phyloP scores from a whole-genome alignment of 805 yeast genomes.

The Saccharomycopsis malanga region DNA sequence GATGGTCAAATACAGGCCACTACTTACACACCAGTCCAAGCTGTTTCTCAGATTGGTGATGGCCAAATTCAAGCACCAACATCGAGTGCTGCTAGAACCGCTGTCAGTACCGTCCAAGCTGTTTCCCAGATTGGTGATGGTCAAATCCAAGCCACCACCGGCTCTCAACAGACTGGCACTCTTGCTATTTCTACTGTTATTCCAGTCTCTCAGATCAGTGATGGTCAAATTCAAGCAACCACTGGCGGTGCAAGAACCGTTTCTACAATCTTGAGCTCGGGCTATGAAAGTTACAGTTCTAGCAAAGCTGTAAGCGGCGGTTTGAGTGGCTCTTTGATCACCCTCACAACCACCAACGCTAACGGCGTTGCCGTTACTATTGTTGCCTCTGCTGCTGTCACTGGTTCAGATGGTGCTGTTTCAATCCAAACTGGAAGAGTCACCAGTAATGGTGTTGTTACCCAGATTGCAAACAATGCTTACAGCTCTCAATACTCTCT shows the following conservation, averaged over 20 bases:
- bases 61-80: conserved; percentile 30
- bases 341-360: conserved; percentile 20
- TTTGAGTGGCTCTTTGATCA: conserved; percentile 16
- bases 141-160: conserved; percentile 31
- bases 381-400: conserved; percentile 19
- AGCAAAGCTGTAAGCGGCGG: conserved; percentile 11
- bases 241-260: conserved; percentile 23
- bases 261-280: conserved; percentile 10
- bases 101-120: conserved; percentile 29
- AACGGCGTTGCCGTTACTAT: conserved; percentile 22
- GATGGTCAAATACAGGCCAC: conserved; percentile 37
- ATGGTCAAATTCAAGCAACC: conserved; percentile 30
- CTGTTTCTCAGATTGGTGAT: conserved; percentile 27
- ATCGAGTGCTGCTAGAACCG: conserved; percentile 24
- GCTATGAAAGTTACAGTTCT: conserved; percentile 1
- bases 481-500: background rate
- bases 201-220: conserved; percentile 27
- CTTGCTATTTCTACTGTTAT: conserved; percentile 26
- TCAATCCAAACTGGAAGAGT: conserved; percentile 3
- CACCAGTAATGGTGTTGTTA: conserved; percentile 9
- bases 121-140: conserved; percentile 40
- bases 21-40: conserved; percentile 22
- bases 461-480: conserved; percentile 15
- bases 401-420: conserved; percentile 11
- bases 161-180: conserved; percentile 21